Conservation (phyloP, 805 yeast genomes). For the Candida loeiensis region DNA sequence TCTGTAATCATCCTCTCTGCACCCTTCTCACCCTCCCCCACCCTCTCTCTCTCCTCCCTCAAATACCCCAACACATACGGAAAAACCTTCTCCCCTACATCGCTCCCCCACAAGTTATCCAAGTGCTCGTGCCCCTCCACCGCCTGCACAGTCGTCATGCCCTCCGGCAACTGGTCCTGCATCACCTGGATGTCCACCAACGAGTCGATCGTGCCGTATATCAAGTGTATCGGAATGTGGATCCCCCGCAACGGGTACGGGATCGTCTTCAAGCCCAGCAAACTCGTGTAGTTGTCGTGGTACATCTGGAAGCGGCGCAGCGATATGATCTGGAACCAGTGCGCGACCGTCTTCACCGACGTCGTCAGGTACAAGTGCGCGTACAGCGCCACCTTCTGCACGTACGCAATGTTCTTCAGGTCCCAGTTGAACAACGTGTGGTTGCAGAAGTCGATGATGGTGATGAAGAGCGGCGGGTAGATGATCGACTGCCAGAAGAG, state of each 20-base stretch:
- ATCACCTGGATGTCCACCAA: constrained; percentile 82
- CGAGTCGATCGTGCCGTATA: constrained; percentile 80
- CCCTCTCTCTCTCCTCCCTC: constrained; percentile 9
- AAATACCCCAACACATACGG: constrained; percentile 23
- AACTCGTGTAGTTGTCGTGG: constrained; percentile 48
- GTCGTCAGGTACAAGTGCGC: constrained; percentile 89
- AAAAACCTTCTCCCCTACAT: constrained; percentile 43
- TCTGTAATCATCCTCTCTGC: neutral
- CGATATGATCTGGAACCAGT: constrained; percentile 55
- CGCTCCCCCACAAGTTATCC: constrained; percentile 85
- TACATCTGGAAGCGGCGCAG: constrained; percentile 83
- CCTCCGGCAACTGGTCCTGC: constrained; percentile 60
- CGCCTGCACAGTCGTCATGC: constrained; percentile 49
- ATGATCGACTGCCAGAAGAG: constrained; percentile 74
- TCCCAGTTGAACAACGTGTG: constrained; percentile 76
- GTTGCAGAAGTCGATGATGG: constrained; percentile 69
- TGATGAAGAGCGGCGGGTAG: constrained; percentile 71
- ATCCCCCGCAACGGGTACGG: constrained; percentile 40
- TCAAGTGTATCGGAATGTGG: constrained; percentile 63
- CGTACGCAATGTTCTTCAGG: constrained; percentile 60
- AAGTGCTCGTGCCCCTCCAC: constrained; percentile 79
- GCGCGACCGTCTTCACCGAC: constrained; percentile 45
- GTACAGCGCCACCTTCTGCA: constrained; percentile 77
- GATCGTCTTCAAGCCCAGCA: constrained; percentile 31
- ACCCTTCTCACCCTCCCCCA: neutral